phyloP scores from a whole-genome alignment of 306 rosid species.

The Ziziphus jujuba region DNA sequence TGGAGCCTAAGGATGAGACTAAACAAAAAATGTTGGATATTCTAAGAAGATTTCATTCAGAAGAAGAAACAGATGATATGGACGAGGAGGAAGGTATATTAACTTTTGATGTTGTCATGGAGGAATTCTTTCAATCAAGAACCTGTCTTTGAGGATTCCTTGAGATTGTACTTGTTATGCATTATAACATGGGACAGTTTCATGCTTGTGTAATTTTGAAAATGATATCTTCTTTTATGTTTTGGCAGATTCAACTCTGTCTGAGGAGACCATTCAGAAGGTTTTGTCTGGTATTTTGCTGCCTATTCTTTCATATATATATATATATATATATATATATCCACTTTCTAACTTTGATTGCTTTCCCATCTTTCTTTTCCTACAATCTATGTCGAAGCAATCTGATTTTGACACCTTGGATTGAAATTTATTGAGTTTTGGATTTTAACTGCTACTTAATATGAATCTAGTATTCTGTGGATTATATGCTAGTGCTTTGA shows the following conservation, averaged over 20 bases:
- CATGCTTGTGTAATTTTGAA: background rate
- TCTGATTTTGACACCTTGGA: background rate
- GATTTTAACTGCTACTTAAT: too few species aligned
- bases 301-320: background rate
- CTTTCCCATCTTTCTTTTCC: background rate
- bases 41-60: constrained; percentile 66
- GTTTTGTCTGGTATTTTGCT: constrained; percentile 56
- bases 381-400: background rate
- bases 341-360: constrained; percentile 12
- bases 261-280: constrained; percentile 65
- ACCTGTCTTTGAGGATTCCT: background rate
- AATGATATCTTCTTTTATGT: constrained; percentile 19
- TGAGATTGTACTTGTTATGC: background rate
- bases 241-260: constrained; percentile 53
- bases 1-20: constrained; percentile 60
- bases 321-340: too few species aligned
- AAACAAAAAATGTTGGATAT: constrained; percentile 78
- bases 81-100: constrained; percentile 56
- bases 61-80: constrained; percentile 69
- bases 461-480: background rate
- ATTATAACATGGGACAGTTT: background rate
- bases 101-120: background rate
- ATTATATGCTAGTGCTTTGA: constrained; percentile 10
- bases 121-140: too few species aligned
- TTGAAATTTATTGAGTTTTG: background rate